Evolutionary conservation across 2,329 filamentous ascomycete species (phyloP).

Genomic region (Microdochium trichocladiopsis): DNA sequence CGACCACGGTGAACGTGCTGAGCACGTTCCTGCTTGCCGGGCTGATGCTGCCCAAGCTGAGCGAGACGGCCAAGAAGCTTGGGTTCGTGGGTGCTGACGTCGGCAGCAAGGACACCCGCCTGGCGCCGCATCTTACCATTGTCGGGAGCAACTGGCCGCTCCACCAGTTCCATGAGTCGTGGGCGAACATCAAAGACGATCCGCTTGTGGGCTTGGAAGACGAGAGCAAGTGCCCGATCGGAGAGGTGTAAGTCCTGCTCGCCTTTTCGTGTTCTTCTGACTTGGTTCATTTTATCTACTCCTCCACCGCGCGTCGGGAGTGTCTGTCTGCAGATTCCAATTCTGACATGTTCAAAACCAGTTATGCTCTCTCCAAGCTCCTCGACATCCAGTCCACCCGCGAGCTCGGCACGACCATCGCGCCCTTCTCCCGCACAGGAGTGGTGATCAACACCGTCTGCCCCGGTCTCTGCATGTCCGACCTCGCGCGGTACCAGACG

Average conservation of each 20-base stretch:
- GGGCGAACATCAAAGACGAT: not conserved
- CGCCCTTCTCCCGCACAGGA: slow-evolving; percentile 6
- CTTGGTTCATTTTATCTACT: not conserved
- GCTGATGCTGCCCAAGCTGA: slow-evolving; percentile 35
- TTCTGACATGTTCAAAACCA: not conserved
- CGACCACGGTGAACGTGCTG: slow-evolving; percentile 38
- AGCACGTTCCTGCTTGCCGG: slow-evolving; percentile 36
- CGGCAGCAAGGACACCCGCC: not conserved
- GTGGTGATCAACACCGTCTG: slow-evolving; percentile 23
- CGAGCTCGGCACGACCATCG: slow-evolving; percentile 7
- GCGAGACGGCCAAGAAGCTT: slow-evolving; percentile 17
- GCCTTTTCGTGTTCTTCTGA: not conserved
- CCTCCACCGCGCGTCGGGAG: no score
- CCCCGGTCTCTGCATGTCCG: slow-evolving; percentile 19
- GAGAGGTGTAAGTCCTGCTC: not conserved
- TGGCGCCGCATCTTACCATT: slow-evolving; percentile 10
- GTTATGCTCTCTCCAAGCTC: not conserved
- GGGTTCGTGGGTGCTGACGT: slow-evolving; percentile 1
- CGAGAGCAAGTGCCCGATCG: slow-evolving; percentile 1
- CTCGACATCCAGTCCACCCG: not conserved
- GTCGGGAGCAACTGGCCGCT: slow-evolving; percentile 1
- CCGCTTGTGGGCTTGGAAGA: not conserved
- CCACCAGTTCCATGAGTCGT: not conserved
- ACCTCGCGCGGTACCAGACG: slow-evolving; percentile 8
- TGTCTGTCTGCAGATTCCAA: no score